Percentiles rank a stretch among this genome's conserved stretches.
Conservation (phyloP, 208 protist genomes). For the Trypanosoma brucei region DNA sequence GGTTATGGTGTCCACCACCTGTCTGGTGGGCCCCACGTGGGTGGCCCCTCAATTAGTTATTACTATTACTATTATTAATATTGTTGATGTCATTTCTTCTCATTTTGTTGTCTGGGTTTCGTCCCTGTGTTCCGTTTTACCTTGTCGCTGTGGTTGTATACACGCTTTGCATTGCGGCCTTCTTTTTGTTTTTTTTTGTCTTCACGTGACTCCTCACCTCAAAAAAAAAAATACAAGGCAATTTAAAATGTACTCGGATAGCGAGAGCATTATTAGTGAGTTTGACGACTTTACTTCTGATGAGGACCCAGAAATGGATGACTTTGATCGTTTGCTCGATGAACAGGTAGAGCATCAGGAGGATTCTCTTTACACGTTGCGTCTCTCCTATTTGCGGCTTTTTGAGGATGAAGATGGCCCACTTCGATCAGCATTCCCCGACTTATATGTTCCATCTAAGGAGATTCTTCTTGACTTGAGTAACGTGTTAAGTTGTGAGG, state of each 20-base stretch:
- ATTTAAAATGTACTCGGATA: background rate
- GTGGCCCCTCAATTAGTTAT: no score
- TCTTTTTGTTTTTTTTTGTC: no score
- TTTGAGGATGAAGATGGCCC: slow-evolving; percentile 29
- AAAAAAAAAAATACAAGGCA: no score
- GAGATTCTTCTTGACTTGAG: background rate
- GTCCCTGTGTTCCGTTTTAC: no score
- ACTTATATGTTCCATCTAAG: background rate
- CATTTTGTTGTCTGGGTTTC: no score
- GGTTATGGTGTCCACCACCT: no score
- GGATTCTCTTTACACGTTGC: background rate
- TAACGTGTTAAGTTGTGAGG: background rate
- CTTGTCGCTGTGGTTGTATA: no score
- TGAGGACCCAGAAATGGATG: background rate
- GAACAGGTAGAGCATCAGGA: background rate
- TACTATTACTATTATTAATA: no score
- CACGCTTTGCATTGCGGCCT: no score
- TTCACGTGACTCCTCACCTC: no score
- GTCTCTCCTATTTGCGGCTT: slow-evolving; percentile 12
- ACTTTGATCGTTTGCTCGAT: slow-evolving; percentile 10
- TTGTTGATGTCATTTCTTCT: no score
- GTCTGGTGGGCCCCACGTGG: no score
- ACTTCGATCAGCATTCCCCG: slow-evolving; percentile 18
- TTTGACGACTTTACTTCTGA: slow-evolving; percentile 4
- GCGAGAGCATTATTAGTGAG: slow-evolving; percentile 3